Evolutionary conservation across 192 early-diverging fungal genomes (phyloP), one percentile per base, ranked within the genome.

Genomic region (Gonapodya prolifera): DNA sequence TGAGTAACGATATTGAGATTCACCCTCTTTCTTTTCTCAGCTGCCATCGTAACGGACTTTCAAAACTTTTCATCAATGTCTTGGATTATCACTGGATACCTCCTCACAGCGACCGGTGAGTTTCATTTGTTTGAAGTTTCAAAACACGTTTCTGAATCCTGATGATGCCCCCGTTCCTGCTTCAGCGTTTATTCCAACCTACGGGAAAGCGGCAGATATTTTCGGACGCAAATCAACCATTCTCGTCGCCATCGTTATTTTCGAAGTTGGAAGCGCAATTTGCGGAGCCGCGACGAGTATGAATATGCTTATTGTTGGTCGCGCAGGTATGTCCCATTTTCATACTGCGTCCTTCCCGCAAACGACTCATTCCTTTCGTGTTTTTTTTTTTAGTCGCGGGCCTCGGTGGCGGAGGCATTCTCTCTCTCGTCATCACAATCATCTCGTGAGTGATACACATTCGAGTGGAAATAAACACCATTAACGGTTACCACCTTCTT

Each of bases 131-230:
- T 32, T 32, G 71, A 16, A 29, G 71, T 18, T 73, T 73, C 71
- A 2, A 73, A 16, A 8, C 45, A 8, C 45, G 45, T n/a, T 8
- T n/a, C n/a, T 69, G 45, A 16, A 8, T 16, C 45, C 45, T n/a
- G 13, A 69, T 8, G 45, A 8, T n/a, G 45, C 8, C 45, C 45
- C 13, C 45, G 8, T n/a, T 16, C 45, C 45, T 69, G 13, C 31
- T 33, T 91, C 93, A 0, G 86, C 94, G 2, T 85, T 92, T 76
- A 85, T 91, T 75, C 91, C 92, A 73, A 80, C 86, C 1, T 95
- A 95, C 82, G 94, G 91, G 70, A 93, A 93, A 79, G 87, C 97
- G 75, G 89, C 93, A 70, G 96, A 98, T 79, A 97, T 97, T 77
- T 92, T 96, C 83, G 96, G 95, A 30, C 89, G 95, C 34, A 92